Evolutionary conservation across 2,329 filamentous ascomycete genomes (phyloP).

Genomic region (Aspergillus tubingensis): DNA sequence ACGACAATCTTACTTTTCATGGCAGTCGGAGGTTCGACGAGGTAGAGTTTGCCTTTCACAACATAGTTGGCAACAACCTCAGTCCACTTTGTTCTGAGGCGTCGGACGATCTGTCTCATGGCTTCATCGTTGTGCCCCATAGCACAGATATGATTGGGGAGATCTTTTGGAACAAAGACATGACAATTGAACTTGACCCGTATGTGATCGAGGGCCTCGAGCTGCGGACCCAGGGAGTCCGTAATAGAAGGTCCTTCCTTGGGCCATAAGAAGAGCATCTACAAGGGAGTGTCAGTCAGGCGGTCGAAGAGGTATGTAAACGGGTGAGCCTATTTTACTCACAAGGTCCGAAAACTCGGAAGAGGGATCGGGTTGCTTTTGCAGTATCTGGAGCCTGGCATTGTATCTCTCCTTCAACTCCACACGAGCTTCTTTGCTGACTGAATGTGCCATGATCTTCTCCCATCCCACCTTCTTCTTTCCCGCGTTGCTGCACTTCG

Average conservation of each 20-base stretch:
- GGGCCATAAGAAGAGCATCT: constrained; percentile 51
- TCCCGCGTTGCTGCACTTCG: constrained; percentile 17
- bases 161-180: constrained; percentile 39
- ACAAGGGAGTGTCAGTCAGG: neutral
- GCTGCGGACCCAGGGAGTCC: constrained; percentile 43
- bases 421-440: constrained; percentile 27
- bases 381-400: constrained; percentile 26
- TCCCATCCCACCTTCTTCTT: constrained; percentile 26
- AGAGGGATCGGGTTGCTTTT: constrained; percentile 26
- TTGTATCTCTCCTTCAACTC: constrained; percentile 27
- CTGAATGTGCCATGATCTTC: constrained; percentile 28
- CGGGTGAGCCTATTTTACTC: constrained; percentile 1
- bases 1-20: constrained; percentile 30
- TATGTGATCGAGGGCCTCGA: constrained; percentile 50
- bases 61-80: constrained; percentile 31
- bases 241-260: constrained; percentile 43
- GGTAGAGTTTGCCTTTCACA: constrained; percentile 35
- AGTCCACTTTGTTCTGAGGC: constrained; percentile 31
- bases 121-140: constrained; percentile 34
- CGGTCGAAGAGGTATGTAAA: neutral
- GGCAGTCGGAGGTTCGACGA: constrained; percentile 32
- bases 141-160: constrained; percentile 35
- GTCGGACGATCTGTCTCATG: constrained; percentile 40
- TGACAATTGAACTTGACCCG: constrained; percentile 43
- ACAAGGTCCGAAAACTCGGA: constrained; percentile 30